Percentiles rank a stretch among this genome's conserved stretches.
Evolutionary conservation across 345 rosid genomes (phyloP).

Genomic region (Populus simonii): DNA sequence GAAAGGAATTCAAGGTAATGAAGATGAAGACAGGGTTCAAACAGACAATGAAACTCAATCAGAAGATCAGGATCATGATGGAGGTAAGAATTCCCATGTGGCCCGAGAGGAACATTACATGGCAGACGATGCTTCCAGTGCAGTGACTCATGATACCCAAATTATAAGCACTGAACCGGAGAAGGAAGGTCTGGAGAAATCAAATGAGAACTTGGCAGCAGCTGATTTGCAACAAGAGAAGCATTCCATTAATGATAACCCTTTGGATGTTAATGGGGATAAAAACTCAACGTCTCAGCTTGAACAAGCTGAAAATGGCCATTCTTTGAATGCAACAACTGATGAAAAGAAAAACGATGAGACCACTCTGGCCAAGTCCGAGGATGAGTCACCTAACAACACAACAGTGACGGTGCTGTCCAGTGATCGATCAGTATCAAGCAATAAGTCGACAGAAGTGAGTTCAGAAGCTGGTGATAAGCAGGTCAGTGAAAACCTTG

Average conservation of each 20-base stretch:
- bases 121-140: slow-evolving; percentile 97
- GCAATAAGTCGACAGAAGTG: slow-evolving; percentile 24
- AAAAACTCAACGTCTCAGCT: slow-evolving; percentile 27
- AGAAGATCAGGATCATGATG: slow-evolving; percentile 42
- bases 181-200: slow-evolving; percentile 37
- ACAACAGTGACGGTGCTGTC: slow-evolving; percentile 2
- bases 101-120: slow-evolving; percentile 82
- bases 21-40: slow-evolving; percentile 30
- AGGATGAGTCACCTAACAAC: slow-evolving; percentile 12
- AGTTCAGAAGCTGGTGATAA: slow-evolving; percentile 30
- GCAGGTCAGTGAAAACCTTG: slow-evolving; percentile 22
- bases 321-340: slow-evolving; percentile 18
- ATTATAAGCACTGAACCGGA: slow-evolving; percentile 33
- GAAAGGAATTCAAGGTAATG: slow-evolving; percentile 36
- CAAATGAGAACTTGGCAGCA: slow-evolving; percentile 27
- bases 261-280: slow-evolving; percentile 19
- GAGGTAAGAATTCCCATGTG: slow-evolving; percentile 43
- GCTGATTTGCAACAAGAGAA: slow-evolving; percentile 23
- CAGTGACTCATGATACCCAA: slow-evolving; percentile 75
- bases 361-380: slow-evolving; percentile 16
- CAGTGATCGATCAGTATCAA: slow-evolving; percentile 12
- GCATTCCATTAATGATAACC: slow-evolving; percentile 7
- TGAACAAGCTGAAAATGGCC: slow-evolving; percentile 24
- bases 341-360: slow-evolving; percentile 31
- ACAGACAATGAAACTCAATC: slow-evolving; percentile 29